These are phyloP conservation scores for Cryphonectria japonica DNA, from an alignment of 2,329 filamentous ascomycete genomes.

Conservation along the genomic window DNA sequence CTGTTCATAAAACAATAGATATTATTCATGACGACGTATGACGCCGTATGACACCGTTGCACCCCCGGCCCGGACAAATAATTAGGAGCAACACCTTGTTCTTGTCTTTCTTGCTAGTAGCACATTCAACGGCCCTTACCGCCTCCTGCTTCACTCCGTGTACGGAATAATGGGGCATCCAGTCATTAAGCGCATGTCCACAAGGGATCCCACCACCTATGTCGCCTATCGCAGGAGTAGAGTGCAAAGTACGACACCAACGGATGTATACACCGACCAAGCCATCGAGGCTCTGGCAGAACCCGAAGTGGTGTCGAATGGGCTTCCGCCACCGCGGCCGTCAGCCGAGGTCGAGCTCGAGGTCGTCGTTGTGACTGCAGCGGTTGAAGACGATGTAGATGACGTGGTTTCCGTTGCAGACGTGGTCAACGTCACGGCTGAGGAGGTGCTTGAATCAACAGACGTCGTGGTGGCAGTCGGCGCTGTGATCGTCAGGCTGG, in stretches of 20 bases:
- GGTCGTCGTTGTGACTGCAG: neutral
- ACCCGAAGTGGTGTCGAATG: slow-evolving; percentile 26
- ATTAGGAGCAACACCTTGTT: neutral
- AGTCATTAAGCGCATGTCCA: neutral
- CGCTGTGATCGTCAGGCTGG: slow-evolving; percentile 12
- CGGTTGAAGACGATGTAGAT: neutral
- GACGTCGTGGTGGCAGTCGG: slow-evolving; percentile 17
- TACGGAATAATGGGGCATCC: neutral
- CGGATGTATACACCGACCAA: slow-evolving; percentile 17
- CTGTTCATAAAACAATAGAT: neutral
- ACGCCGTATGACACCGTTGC: neutral
- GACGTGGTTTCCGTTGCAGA: neutral
- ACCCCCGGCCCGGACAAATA: neutral
- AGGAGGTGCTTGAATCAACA: neutral
- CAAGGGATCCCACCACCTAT: neutral
- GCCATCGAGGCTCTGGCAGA: neutral
- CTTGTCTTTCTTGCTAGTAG: neutral
- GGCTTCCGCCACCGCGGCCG: slow-evolving; percentile 28
- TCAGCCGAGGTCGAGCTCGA: slow-evolving; percentile 5
- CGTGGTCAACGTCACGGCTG: neutral
- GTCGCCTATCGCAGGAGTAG: slow-evolving; percentile 7
- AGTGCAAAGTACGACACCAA: slow-evolving; percentile 13
- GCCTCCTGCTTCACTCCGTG: neutral
- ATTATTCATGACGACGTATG: neutral
- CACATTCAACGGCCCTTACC: neutral